Percentiles rank a stretch among this genome's conserved stretches.
These are phyloP conservation scores for Kwoniella bestiolae DNA, from an alignment of 768 basidiomycete species.

Conservation along the genomic window DNA sequence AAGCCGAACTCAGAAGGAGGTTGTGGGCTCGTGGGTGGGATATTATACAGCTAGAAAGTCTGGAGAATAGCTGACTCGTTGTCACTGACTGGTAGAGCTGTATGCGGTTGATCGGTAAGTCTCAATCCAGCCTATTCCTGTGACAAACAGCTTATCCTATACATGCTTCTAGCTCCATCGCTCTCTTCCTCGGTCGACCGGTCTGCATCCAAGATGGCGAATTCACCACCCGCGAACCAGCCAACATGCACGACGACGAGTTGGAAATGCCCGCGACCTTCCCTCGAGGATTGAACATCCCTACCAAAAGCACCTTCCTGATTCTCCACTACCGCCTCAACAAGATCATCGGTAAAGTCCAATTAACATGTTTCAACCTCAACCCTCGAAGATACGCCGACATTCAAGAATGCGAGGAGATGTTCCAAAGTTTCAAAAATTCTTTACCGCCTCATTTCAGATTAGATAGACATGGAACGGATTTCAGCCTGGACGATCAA, in stretches of 20 bases:
- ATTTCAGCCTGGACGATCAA: conserved; percentile 22
- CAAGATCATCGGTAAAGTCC: conserved; percentile 32
- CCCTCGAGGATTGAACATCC: conserved; percentile 18
- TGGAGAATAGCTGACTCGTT: background rate
- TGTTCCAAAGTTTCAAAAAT: conserved; percentile 24
- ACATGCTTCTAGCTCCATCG: conserved; percentile 24
- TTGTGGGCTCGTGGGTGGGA: conserved; percentile 38
- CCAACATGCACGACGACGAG: conserved; percentile 36
- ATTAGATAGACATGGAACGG: conserved; percentile 23
- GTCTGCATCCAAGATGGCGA: conserved; percentile 36
- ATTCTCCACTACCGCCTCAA: conserved; percentile 34
- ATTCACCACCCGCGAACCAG: conserved; percentile 23
- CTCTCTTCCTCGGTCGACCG: conserved; percentile 40
- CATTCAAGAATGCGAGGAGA: conserved; percentile 29
- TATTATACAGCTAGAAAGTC: background rate
- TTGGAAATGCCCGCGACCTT: conserved; percentile 8
- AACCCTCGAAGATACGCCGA: conserved; percentile 23
- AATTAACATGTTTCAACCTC: conserved; percentile 32
- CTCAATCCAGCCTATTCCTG: no score
- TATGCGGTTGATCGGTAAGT: conserved; percentile 34
- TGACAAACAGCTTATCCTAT: background rate
- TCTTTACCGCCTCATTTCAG: conserved; percentile 40
- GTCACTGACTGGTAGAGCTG: conserved; percentile 20
- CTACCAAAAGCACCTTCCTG: conserved; percentile 35
- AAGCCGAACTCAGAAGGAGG: conserved; percentile 38